Percentiles rank a stretch among this genome's conserved stretches.
Conservation (phyloP, 352 stramenopile genomes). For the Blastocystis sp. region DNA sequence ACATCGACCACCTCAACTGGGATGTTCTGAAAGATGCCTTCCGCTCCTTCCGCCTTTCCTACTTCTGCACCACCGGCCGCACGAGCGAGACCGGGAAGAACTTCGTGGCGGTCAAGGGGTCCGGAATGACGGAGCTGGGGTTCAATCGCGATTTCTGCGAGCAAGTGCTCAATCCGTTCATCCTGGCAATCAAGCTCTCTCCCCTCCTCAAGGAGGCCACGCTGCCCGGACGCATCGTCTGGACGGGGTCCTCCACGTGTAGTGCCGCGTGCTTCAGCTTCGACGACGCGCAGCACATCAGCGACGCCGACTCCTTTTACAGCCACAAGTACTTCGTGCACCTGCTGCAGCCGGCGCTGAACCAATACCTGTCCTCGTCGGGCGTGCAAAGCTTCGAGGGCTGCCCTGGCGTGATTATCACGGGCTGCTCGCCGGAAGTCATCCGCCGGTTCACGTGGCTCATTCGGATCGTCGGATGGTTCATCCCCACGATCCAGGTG, state of each 20-base stretch:
- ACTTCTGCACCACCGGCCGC: slow-evolving; percentile 61
- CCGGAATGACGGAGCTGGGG: slow-evolving; percentile 22
- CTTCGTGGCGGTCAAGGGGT: slow-evolving; percentile 29
- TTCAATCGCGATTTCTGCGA: slow-evolving; percentile 59
- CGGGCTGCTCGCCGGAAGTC: slow-evolving; percentile 10
- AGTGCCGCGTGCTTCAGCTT: slow-evolving; percentile 38
- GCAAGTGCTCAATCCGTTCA: slow-evolving; percentile 60
- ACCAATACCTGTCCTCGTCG: slow-evolving; percentile 13
- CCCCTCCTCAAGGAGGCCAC: slow-evolving; percentile 54
- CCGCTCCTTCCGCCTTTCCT: slow-evolving; percentile 35
- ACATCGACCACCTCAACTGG: slow-evolving; percentile 68
- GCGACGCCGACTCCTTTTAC: slow-evolving; percentile 39
- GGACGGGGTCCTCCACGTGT: slow-evolving; percentile 53
- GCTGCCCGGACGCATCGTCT: slow-evolving; percentile 57
- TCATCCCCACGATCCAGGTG: slow-evolving; percentile 61
- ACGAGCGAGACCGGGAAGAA: slow-evolving; percentile 9
- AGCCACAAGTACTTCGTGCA: slow-evolving; percentile 68
- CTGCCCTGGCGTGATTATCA: slow-evolving; percentile 63
- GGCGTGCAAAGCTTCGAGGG: slow-evolving; percentile 67
- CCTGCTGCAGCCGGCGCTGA: slow-evolving; percentile 63
- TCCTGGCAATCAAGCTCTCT: slow-evolving; percentile 60
- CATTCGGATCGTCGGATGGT: slow-evolving; percentile 19
- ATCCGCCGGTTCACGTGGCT: slow-evolving; percentile 46
- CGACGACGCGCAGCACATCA: slow-evolving; percentile 53
- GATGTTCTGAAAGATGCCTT: slow-evolving; percentile 61